Base-by-base conservation (phyloP, 1,139 yeast species). In the Blastobotrys buckinghamii region DNA sequence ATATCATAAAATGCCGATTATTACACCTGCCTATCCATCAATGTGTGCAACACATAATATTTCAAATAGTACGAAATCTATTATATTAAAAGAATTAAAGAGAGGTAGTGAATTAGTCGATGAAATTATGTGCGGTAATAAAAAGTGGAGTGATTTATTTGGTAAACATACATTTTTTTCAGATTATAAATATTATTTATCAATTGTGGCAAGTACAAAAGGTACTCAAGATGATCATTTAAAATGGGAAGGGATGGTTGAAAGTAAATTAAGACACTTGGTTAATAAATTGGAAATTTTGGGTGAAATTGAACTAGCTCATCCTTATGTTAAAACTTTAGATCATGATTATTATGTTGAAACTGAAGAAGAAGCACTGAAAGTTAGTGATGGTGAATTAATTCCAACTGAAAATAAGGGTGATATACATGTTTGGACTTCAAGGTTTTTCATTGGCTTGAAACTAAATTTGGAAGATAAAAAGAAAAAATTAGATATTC, bases 21-120 rank as follows among this genome's bases (percentile, higher is more conserved):
- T 92, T 48, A 92, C 99, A 0, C 99, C 99, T 0, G 97, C 98
- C 0, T 92, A 92, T 62, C 99, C 99, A 0, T 89, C 97, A 0
- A 92, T 92, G 98, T 92, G 99, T 68, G 97, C 99, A 0, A 92
- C 99, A 0, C 99, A 92, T 64, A 92, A 92, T 65, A 90, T 92
- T 40, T 84, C 95, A 0, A 77, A 77, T 17, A 88, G 97, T 0
- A 90, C 97, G 0, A 94, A 87, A 62, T 80, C 78, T 57, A 79
- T 92, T 16, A 87, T 92, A 33, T 61, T 88, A 63, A 64, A 71
- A 16, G 99, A 92, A 64, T 74, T 92, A 58, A 68, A 75, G 50
- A 77, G 96, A 55, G 97, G 96, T 0, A 73, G 76, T 1, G 79
- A 76, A 39, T 72, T 89, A 9, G 79, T 88, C 73, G 78, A 74